Evolutionary conservation across 129 eudicot genomes (phyloP).

Genomic region (Flaveria ramosissima): DNA sequence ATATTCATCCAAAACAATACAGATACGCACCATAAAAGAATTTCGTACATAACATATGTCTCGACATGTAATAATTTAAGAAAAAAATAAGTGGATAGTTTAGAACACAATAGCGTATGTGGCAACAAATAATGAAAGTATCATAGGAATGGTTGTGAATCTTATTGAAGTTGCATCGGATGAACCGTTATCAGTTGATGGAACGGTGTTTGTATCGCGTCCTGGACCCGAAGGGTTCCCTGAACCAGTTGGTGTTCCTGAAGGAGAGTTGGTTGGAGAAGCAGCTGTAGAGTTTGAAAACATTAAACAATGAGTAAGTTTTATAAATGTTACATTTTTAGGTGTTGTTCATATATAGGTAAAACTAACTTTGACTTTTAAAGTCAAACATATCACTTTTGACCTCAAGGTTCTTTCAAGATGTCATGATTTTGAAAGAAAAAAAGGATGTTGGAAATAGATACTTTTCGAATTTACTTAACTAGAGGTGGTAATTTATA

Average conservation of each 20-base stretch:
- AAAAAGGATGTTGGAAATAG: too few species aligned
- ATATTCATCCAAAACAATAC: conserved; percentile 22
- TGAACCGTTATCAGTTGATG: conserved; percentile 55
- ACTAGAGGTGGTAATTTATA: too few species aligned
- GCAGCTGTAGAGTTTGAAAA: conserved; percentile 41
- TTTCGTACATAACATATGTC: conserved; percentile 21
- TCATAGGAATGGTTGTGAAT: conserved; percentile 44
- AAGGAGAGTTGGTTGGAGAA: conserved; percentile 55
- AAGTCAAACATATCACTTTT: neutral
- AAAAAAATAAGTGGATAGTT: conserved; percentile 11
- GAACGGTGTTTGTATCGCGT: conserved; percentile 47
- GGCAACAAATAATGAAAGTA: conserved; percentile 26
- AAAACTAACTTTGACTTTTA: conserved; percentile 10
- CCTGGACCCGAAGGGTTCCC: conserved; percentile 40
- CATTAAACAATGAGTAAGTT: conserved; percentile 19
- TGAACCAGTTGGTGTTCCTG: conserved; percentile 48
- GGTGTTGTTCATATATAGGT: neutral
- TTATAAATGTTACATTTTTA: neutral
- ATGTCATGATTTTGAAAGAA: neutral
- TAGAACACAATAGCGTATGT: conserved; percentile 8
- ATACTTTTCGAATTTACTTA: too few species aligned
- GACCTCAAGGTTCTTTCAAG: neutral
- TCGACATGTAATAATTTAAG: conserved; percentile 24
- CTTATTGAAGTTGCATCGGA: conserved; percentile 58
- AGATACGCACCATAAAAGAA: conserved; percentile 22